These are phyloP conservation scores for Eutrema yunnanense DNA, from an alignment of 345 rosid genomes.

Conservation along the genomic window DNA sequence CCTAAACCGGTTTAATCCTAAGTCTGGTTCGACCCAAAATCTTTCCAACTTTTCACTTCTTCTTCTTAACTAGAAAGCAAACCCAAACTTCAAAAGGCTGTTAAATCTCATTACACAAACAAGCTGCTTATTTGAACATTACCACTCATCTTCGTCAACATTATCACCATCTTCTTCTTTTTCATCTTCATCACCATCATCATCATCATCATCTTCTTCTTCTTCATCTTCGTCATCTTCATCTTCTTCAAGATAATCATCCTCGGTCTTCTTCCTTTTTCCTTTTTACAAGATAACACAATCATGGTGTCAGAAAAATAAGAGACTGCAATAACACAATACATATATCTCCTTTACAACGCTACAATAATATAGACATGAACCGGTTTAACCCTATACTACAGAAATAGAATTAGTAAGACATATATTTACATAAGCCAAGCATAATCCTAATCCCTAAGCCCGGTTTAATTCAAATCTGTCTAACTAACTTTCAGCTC, in stretches of 20 bases:
- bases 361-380: too few species aligned
- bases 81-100: neutral
- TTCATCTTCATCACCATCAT: neutral
- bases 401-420: too few species aligned
- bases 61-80: neutral
- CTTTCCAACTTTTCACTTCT: neutral
- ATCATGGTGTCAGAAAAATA: neutral
- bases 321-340: neutral
- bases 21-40: neutral
- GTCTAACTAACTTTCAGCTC: too few species aligned
- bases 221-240: neutral
- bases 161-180: neutral
- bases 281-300: neutral
- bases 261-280: neutral
- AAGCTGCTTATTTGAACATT: neutral
- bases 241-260: neutral
- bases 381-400: too few species aligned
- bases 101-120: neutral
- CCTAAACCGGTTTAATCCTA: neutral
- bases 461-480: too few species aligned
- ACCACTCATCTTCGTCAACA: neutral
- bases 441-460: too few species aligned
- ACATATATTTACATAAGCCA: too few species aligned
- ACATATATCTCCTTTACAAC: too few species aligned
- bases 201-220: neutral